Evolutionary conservation across 2,329 filamentous ascomycete species (phyloP).

Genomic region (Phaeosphaeriaceae sp.): DNA sequence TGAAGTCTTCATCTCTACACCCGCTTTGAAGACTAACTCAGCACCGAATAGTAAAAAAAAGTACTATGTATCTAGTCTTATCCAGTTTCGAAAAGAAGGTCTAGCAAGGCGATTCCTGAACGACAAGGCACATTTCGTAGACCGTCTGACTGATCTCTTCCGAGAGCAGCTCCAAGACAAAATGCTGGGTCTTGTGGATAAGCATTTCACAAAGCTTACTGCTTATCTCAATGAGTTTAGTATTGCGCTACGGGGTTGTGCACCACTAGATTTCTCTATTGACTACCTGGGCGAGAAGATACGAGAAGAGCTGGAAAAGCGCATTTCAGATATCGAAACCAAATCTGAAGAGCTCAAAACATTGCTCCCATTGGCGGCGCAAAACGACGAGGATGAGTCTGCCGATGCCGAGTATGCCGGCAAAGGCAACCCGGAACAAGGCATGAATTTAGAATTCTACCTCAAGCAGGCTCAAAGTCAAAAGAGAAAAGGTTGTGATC

Average conservation of each 20-base stretch:
- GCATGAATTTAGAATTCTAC: too few species aligned
- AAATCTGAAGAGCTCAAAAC: neutral
- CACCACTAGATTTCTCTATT: slow-evolving; percentile 11
- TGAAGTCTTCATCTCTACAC: slow-evolving; percentile 7
- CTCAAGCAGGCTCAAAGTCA: too few species aligned
- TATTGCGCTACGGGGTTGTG: slow-evolving; percentile 2
- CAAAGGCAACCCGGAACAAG: neutral
- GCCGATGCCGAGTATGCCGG: neutral
- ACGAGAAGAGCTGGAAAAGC: slow-evolving; percentile 4
- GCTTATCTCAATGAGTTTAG: slow-evolving; percentile 4
- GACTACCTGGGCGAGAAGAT: slow-evolving; percentile 4
- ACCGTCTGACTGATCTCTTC: slow-evolving; percentile 12
- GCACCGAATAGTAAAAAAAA: slow-evolving; percentile 9
- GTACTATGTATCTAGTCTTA: slow-evolving; percentile 13
- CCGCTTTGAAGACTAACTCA: neutral
- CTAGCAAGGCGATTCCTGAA: slow-evolving; percentile 9
- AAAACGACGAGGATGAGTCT: neutral
- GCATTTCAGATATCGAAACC: slow-evolving; percentile 4
- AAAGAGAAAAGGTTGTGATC: too few species aligned
- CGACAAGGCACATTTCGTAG: slow-evolving; percentile 16
- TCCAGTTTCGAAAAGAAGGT: slow-evolving; percentile 18
- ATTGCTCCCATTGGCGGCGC: neutral
- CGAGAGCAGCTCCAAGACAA: slow-evolving; percentile 55
- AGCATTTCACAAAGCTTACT: slow-evolving; percentile 7
- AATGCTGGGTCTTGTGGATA: slow-evolving; percentile 39